Percentiles rank a stretch among this genome's conserved stretches.
phyloP scores from a whole-genome alignment of 176 grass and related monocot genomes.

The Carex littledalei region DNA sequence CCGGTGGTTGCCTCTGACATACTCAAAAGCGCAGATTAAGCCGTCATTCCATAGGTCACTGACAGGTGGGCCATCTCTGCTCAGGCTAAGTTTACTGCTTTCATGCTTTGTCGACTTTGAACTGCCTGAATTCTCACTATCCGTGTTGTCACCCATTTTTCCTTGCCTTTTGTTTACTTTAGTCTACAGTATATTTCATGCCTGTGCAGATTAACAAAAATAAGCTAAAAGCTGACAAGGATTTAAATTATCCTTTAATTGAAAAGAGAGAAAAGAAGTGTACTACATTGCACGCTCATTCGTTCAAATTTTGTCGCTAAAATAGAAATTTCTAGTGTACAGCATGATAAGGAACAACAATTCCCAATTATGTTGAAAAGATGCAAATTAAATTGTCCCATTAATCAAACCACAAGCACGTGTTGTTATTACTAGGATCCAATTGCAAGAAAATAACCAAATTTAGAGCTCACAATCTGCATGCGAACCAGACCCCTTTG shows the following conservation, averaged over 20 bases:
- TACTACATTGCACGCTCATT: not conserved
- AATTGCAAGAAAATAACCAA: not conserved
- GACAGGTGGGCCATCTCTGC: constrained; percentile 42
- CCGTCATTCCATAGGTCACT: constrained; percentile 80
- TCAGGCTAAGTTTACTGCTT: constrained; percentile 21
- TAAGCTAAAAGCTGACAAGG: not conserved
- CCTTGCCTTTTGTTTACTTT: not conserved
- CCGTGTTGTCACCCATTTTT: constrained; percentile 32
- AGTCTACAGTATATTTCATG: not conserved
- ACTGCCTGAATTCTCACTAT: constrained; percentile 24
- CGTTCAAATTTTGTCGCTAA: not conserved
- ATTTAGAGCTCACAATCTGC: not conserved
- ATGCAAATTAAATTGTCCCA: not conserved
- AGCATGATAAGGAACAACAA: not conserved
- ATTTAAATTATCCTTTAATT: not conserved
- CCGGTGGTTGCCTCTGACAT: constrained; percentile 34
- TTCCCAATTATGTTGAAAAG: not conserved
- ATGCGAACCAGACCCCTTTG: not conserved
- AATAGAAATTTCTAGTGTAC: too few relatives aligned
- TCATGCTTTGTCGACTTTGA: constrained; percentile 38
- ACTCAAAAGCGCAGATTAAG: constrained; percentile 86
- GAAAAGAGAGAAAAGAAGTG: not conserved
- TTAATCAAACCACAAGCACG: not conserved
- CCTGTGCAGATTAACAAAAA: not conserved
- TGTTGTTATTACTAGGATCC: not conserved